These are phyloP conservation scores for Termitomyces sp. DNA, from an alignment of 768 basidiomycete species.

Conservation along the genomic window DNA sequence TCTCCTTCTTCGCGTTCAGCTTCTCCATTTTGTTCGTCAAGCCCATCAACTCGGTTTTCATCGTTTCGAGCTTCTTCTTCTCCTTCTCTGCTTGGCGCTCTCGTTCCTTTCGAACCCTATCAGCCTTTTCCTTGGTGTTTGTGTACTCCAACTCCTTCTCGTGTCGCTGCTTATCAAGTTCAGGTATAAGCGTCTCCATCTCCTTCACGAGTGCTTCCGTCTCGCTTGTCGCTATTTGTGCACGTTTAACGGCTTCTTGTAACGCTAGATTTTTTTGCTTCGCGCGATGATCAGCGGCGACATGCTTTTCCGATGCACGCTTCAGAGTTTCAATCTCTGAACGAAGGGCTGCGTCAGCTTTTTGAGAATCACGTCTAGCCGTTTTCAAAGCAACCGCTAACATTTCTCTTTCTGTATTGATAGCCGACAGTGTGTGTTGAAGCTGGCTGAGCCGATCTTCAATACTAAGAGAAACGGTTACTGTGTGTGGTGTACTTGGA, in stretches of 20 bases:
- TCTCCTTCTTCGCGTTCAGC: constrained; percentile 58
- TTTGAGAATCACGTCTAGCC: constrained; percentile 76
- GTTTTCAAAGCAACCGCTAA: constrained; percentile 69
- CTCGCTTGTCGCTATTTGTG: constrained; percentile 49
- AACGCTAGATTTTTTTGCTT: constrained; percentile 83
- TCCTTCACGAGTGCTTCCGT: constrained; percentile 39
- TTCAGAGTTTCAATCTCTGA: constrained; percentile 82
- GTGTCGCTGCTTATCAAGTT: constrained; percentile 28
- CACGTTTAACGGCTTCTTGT: constrained; percentile 83
- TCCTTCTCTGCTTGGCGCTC: constrained; percentile 40
- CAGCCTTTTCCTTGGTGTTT: constrained; percentile 43
- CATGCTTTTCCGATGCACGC: constrained; percentile 76
- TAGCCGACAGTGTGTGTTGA: constrained; percentile 55
- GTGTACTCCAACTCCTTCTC: constrained; percentile 37
- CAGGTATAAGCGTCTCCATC: constrained; percentile 39
- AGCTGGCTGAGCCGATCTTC: constrained; percentile 68
- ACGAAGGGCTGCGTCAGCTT: constrained; percentile 74
- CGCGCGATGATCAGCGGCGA: constrained; percentile 68
- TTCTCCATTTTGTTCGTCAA: constrained; percentile 63
- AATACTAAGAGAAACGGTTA: constrained; percentile 38
- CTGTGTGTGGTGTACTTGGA: constrained; percentile 26
- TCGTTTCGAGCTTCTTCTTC: constrained; percentile 47
- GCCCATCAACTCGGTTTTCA: constrained; percentile 52
- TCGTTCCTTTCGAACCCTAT: constrained; percentile 35
- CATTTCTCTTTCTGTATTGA: constrained; percentile 62